Evolutionary conservation across 306 rosid genomes (phyloP), one percentile per base, ranked within the genome.

Genomic region (Medicago arabica): DNA sequence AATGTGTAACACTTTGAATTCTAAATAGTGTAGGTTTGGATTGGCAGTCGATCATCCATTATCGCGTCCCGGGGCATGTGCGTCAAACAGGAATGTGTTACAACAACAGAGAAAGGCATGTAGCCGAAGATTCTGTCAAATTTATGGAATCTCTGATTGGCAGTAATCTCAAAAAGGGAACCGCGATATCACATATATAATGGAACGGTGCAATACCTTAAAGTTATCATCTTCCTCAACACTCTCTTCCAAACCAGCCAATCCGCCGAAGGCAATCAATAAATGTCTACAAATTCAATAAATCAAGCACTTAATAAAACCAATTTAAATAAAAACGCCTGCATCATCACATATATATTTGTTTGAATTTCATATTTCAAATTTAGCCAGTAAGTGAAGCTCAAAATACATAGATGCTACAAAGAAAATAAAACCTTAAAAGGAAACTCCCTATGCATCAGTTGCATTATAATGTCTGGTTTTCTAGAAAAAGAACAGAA

Each of bases 211-310:
- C 23, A 14, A 54, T 87, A 92, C 97, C 96, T 92, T 90, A 21
- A 89, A 80, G 74, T 75, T 80, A 69, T 75, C 74, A 71, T 95
- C 99, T 89, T 95, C 99, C 83, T 95, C 99, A 16, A 90, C 79
- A 82, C 97, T 78, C 88, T 95, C 97, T 85, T 95, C 98, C 86
- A 95, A 88, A 66, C 98, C 98, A 79, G 98, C 97, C 84, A 92
- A 90, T 80, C 98, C 98, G 78, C 98, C 97, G 79, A 95, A 95
- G 75, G 98, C 88, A 84, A 95, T 95, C 76, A 92, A 79, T 2
- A 95, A 85, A 82, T 95, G 98, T 87, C 98, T 95, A 77, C 61
- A 61, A 82, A 83, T 69, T 61, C 25, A 73, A 49, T 9, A 53
- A 62, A 72, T 74, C 76, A 79, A 85, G 14, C 61, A 63, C 40